Conservation (phyloP, 1,284 basidiomycete genomes). For the Coniferiporia weirii region DNA sequence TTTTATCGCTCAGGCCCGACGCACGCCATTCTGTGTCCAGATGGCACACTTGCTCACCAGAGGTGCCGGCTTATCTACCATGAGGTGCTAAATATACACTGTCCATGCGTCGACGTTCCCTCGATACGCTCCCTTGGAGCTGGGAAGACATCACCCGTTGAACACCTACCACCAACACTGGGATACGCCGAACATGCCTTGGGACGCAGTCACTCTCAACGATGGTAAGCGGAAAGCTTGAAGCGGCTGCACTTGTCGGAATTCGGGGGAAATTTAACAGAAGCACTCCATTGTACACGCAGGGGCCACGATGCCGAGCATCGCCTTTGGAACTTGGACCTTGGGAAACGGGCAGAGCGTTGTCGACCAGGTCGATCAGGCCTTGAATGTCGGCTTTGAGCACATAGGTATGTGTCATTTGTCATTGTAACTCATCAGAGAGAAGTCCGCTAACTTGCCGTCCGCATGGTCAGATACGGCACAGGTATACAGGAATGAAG, state of each 20-base stretch:
- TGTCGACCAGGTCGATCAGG: slow-evolving; percentile 46
- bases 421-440: neutral
- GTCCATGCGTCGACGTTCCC: too few relatives aligned
- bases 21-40: too few relatives aligned
- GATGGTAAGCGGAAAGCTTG: slow-evolving; percentile 30
- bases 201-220: slow-evolving; percentile 41
- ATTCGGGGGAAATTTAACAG: neutral
- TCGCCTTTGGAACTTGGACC: slow-evolving; percentile 52
- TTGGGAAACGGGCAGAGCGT: slow-evolving; percentile 44
- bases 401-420: slow-evolving; percentile 39
- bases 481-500: slow-evolving; percentile 45
- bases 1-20: too few relatives aligned
- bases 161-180: neutral
- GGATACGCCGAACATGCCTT: slow-evolving; percentile 35
- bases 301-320: slow-evolving; percentile 42
- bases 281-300: slow-evolving; percentile 5
- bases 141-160: too few relatives aligned
- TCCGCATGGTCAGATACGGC: slow-evolving; percentile 36
- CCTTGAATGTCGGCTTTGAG: slow-evolving; percentile 46
- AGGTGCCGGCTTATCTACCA: too few relatives aligned
- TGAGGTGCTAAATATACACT: too few relatives aligned
- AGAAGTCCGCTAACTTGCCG: neutral
- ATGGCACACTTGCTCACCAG: too few relatives aligned
- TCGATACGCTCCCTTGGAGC: too few relatives aligned
- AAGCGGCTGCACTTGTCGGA: neutral